phyloP scores from a whole-genome alignment of 345 rosid genomes.

The Dovyalis caffra region DNA sequence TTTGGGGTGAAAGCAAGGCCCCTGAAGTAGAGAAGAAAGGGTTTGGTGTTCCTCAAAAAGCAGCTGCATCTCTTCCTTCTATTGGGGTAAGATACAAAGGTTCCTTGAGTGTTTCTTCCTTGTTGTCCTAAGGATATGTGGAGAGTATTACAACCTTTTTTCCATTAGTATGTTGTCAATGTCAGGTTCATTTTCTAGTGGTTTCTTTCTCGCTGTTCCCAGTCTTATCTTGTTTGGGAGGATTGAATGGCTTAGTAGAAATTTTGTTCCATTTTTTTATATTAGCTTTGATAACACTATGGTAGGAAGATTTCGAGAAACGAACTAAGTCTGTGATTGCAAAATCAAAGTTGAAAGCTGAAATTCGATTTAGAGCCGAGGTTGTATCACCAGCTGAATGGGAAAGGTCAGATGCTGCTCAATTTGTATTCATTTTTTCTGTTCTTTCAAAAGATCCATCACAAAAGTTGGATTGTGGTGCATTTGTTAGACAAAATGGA shows the following conservation, averaged over 20 bases:
- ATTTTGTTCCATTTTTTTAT: slow-evolving; percentile 9
- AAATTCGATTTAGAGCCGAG: slow-evolving; percentile 77
- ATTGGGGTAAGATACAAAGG: slow-evolving; percentile 57
- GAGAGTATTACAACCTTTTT: background rate
- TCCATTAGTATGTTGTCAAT: background rate
- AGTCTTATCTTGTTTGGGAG: background rate
- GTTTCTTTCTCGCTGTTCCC: background rate
- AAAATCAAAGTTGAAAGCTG: slow-evolving; percentile 84
- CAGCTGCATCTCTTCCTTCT: slow-evolving; percentile 75
- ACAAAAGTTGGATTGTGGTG: background rate
- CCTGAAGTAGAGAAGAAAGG: slow-evolving; percentile 69
- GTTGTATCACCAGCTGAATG: slow-evolving; percentile 73
- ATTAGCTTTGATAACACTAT: slow-evolving; percentile 20
- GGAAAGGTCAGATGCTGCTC: slow-evolving; percentile 68
- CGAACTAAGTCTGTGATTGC: slow-evolving; percentile 75
- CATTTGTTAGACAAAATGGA: background rate
- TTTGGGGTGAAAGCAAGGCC: slow-evolving; percentile 69
- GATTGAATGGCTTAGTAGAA: background rate
- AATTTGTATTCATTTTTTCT: background rate
- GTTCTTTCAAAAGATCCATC: background rate
- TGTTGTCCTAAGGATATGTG: background rate
- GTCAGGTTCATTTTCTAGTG: background rate
- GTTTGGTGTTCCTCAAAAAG: slow-evolving; percentile 62
- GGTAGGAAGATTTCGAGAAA: slow-evolving; percentile 85
- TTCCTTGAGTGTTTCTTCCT: background rate